Percentiles rank a stretch among this genome's conserved stretches.
Evolutionary conservation across 2,329 filamentous ascomycete genomes (phyloP).

Genomic region (Didymella exigua): DNA sequence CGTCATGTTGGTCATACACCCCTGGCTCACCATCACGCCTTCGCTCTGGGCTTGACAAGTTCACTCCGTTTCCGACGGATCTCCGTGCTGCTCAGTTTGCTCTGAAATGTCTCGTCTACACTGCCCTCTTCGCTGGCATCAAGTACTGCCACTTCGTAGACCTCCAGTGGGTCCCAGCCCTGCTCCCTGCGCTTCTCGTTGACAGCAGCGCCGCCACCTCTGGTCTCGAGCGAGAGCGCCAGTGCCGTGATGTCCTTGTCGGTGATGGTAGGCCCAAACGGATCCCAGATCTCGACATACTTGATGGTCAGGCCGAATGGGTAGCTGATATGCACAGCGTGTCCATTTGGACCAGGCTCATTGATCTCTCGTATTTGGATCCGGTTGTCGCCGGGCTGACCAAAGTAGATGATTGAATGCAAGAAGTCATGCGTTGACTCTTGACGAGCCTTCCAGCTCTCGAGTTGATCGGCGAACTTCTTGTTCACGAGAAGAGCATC

Average conservation of each 20-base stretch:
- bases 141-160: constrained; percentile 90
- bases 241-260: constrained; percentile 78
- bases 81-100: constrained; percentile 90
- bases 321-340: constrained; percentile 63
- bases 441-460: constrained; percentile 79
- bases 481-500: constrained; percentile 88
- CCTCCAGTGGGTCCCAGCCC: constrained; percentile 75
- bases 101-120: constrained; percentile 67
- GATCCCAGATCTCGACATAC: constrained; percentile 84
- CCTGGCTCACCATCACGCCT: constrained; percentile 24
- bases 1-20: neutral
- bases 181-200: constrained; percentile 80
- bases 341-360: constrained; percentile 55
- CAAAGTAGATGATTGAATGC: constrained; percentile 63
- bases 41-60: constrained; percentile 28
- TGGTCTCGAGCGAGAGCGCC: constrained; percentile 87
- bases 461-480: constrained; percentile 79
- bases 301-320: constrained; percentile 70
- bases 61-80: constrained; percentile 61
- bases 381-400: constrained; percentile 54
- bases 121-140: constrained; percentile 65
- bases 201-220: constrained; percentile 80
- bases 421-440: constrained; percentile 74
- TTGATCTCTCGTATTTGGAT: constrained; percentile 53
- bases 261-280: constrained; percentile 88